Evolutionary conservation across 1,284 basidiomycete species (phyloP).

Genomic region (Marasmius sp.): DNA sequence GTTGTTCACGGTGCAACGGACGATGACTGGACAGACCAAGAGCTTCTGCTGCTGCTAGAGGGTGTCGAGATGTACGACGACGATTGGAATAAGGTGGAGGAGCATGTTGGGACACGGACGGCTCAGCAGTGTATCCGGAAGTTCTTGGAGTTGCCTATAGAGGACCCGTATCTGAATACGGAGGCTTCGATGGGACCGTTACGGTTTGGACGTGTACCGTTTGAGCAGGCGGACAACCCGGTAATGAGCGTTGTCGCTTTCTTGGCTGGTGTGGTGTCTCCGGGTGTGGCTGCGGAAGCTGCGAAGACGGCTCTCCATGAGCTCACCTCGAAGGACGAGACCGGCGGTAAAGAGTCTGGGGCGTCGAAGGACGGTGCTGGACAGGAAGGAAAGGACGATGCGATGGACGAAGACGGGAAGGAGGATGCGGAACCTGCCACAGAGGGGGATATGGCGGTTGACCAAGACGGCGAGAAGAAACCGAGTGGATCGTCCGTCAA

Average conservation of each 20-base stretch:
- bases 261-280: conserved; percentile 89
- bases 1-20: conserved; percentile 47
- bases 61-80: conserved; percentile 98
- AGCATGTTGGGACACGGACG: conserved; percentile 89
- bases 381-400: conserved; percentile 30
- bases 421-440: conserved; percentile 14
- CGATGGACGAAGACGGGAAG: conserved; percentile 13
- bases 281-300: conserved; percentile 90
- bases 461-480: conserved; percentile 32
- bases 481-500: conserved; percentile 18
- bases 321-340: conserved; percentile 60
- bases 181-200: conserved; percentile 81
- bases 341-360: conserved; percentile 23
- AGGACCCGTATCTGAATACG: conserved; percentile 83
- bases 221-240: conserved; percentile 94
- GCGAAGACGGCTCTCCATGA: conserved; percentile 89
- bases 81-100: conserved; percentile 91
- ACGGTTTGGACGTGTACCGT: conserved; percentile 81
- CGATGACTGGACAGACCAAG: conserved; percentile 91
- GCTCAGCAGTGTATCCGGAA: conserved; percentile 95
- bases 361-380: conserved; percentile 31
- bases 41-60: conserved; percentile 86
- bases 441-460: conserved; percentile 43
- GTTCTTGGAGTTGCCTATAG: conserved; percentile 96
- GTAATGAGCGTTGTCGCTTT: conserved; percentile 99